Evolutionary conservation across 2,329 filamentous ascomycete genomes (phyloP), one percentile per base, ranked within the genome.

Genomic region (Curvularia sp.): DNA sequence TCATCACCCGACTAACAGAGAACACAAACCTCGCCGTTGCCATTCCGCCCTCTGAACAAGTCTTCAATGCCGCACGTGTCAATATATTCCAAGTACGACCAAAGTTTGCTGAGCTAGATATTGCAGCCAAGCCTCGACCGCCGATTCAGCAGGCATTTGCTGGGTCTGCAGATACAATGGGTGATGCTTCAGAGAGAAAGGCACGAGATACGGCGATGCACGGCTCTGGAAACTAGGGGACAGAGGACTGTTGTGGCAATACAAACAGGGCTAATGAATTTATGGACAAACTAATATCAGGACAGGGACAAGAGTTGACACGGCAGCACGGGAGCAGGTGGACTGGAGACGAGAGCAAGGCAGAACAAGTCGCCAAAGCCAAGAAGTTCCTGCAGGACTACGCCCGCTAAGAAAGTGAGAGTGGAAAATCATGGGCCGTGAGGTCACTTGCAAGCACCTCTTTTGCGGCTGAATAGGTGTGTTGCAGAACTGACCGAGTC

Each of bases 21-120:
- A 99, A 99, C 78, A 99, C 95, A 2, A 98, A 98, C 73, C 89
- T 99, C 60, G 92, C 96, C 72, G 92, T 96, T 8, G 89, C 96
- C 35, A 86, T 97, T 65, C 93, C 95, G 0, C 93, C 94, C 0
- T 93, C 93, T 24, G 94, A 98, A 77, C 91, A 92, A 20, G 86
- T 91, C 5, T 96, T 96, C 81, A 97, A 98, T 70, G 88, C 91
- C 53, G 93, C 93, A 12, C 88, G 95, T 76, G 83, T 97, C 65
- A 97, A 97, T 74, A 95, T 94, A 65, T 89, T 92, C 77, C 89
- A 96, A 58, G 93, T 93, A 0, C 85, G 92, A 46, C 88, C 91
- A 67, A 90, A 91, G 65, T 97, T 98, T 74, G 82, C 83, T n/a
- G 85, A 86, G 67, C 80, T 86, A 4, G 84, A 86, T 43, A 81